A percentile compares a stretch with the other conserved stretches of the same genome.
Conservation (phyloP, 495 filamentous ascomycete species). For the Penicillium ucsense region DNA sequence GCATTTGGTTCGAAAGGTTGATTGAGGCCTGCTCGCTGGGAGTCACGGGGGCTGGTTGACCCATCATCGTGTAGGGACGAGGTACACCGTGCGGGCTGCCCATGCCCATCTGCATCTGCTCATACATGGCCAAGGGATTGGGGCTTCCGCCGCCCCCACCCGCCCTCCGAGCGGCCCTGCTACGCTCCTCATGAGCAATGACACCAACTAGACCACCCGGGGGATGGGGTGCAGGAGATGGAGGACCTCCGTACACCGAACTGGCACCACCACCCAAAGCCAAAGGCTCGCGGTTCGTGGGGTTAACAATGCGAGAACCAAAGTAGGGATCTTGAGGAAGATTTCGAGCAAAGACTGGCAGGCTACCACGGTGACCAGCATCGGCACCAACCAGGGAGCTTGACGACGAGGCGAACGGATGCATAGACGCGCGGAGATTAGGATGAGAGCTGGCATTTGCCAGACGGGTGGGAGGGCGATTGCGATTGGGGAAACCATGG, state of each 20-base stretch:
- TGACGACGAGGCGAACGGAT: conserved; percentile 27
- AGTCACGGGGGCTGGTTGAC: conserved; percentile 11
- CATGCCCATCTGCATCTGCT: conserved; percentile 11
- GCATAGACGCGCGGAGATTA: conserved; percentile 35
- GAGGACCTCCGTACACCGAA: conserved; percentile 44
- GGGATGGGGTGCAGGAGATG: conserved; percentile 30
- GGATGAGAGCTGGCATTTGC: conserved; percentile 52
- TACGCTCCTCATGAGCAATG: conserved; percentile 76
- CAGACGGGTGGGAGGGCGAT: conserved; percentile 65
- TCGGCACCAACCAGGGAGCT: conserved; percentile 36
- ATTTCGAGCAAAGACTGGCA: conserved; percentile 80
- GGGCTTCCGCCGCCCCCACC: conserved; percentile 49
- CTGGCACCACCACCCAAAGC: conserved; percentile 53
- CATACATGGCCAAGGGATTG: conserved; percentile 45
- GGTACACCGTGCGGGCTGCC: conserved; percentile 22
- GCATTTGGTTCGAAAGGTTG: conserved; percentile 82
- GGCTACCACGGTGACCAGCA: conserved; percentile 32
- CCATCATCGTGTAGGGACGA: conserved; percentile 39
- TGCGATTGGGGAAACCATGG: conserved; percentile 85
- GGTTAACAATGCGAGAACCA: conserved; percentile 70
- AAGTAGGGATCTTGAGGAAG: conserved; percentile 85
- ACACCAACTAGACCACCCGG: conserved; percentile 80
- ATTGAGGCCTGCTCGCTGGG: conserved; percentile 68
- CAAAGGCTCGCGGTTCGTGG: conserved; percentile 65
- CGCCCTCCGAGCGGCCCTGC: conserved; percentile 56